Evolutionary conservation across 2,329 filamentous ascomycete species (phyloP), one percentile per base, ranked within the genome.

Genomic region (Aspergillus brasiliensis): DNA sequence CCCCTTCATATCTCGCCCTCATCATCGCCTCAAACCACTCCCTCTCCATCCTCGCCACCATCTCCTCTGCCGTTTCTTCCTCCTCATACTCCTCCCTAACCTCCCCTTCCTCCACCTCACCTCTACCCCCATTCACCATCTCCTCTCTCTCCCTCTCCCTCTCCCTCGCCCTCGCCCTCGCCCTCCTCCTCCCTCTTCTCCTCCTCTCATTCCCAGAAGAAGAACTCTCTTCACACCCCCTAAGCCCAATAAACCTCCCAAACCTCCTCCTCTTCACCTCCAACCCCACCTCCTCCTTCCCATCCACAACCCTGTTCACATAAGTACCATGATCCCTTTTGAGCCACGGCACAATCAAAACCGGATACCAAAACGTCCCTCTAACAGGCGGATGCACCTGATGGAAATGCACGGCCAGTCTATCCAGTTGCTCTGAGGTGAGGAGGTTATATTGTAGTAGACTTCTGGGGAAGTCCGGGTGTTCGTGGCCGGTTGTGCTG

Each of bases 211-310:
- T 17, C 19, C 25, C 49, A 31, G 5, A 8, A 27, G 10, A 37
- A 25, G 8, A 25, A 2, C 74, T 70, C 40, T 69, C 71, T 53
- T 76, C 72, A 58, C 75, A 77, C 8, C 72, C 77, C 37, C 65
- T 55, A 19, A 81, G 60, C 11, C 79, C 79, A 59, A 80, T 78
- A 61, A 81, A 81, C 6, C 71, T 63, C 1, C 78, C 79, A 46
- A 78, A 77, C n/a, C 78, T 64, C 2, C 74, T 60, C 7, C 78
- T 61, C 65, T 80, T 80, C 0, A 70, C 76, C 11, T 74, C 67
- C 3, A 80, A 57, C 56, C 72, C 70, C 2, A 75, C 64, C 2
- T 57, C 42, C 1, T 23, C 6, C 47, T 71, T 69, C 0, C n/a
- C n/a, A n/a, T n/a, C n/a, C n/a, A n/a, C n/a, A n/a, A n/a, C n/a